These are phyloP conservation scores for Coniferiporia weirii DNA, from an alignment of 1,284 basidiomycete genomes.

Conservation along the genomic window DNA sequence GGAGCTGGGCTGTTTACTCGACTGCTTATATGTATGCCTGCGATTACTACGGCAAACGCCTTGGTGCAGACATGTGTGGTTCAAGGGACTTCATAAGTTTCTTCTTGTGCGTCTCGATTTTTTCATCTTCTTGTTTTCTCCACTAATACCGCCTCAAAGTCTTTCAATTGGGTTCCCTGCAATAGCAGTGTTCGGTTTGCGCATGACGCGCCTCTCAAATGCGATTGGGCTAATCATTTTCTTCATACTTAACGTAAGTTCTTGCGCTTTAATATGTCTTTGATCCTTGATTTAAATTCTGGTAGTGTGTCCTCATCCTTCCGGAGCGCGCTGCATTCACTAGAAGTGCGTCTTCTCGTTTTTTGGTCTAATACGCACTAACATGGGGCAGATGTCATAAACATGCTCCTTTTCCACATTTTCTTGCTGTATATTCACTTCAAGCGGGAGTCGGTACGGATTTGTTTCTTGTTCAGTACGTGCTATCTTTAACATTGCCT, in stretches of 20 bases:
- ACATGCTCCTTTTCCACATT: slow-evolving; percentile 16
- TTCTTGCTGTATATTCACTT: slow-evolving; percentile 33
- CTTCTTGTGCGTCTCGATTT: slow-evolving; percentile 24
- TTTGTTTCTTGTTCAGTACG: background rate
- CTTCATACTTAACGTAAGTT: slow-evolving; percentile 17
- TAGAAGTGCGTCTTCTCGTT: slow-evolving; percentile 8
- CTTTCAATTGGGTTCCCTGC: slow-evolving; percentile 21
- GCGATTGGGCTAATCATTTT: slow-evolving; percentile 20
- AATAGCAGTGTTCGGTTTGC: slow-evolving; percentile 26
- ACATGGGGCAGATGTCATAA: slow-evolving; percentile 4
- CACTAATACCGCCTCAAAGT: background rate
- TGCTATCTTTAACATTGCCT: background rate
- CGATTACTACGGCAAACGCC: slow-evolving; percentile 18
- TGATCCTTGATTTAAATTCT: background rate
- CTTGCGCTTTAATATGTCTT: background rate
- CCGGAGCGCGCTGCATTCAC: slow-evolving; percentile 5
- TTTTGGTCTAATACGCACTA: background rate
- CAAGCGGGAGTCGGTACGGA: slow-evolving; percentile 27
- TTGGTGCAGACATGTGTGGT: slow-evolving; percentile 13
- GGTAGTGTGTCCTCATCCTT: slow-evolving; percentile 6
- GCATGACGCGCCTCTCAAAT: slow-evolving; percentile 23
- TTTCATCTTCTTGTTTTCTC: background rate
- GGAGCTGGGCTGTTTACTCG: slow-evolving; percentile 26
- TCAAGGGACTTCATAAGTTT: slow-evolving; percentile 22
- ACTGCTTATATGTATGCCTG: slow-evolving; percentile 17